Evolutionary conservation across 1,284 basidiomycete genomes (phyloP), one percentile per base, ranked within the genome.

Genomic region (Boletus sp.): DNA sequence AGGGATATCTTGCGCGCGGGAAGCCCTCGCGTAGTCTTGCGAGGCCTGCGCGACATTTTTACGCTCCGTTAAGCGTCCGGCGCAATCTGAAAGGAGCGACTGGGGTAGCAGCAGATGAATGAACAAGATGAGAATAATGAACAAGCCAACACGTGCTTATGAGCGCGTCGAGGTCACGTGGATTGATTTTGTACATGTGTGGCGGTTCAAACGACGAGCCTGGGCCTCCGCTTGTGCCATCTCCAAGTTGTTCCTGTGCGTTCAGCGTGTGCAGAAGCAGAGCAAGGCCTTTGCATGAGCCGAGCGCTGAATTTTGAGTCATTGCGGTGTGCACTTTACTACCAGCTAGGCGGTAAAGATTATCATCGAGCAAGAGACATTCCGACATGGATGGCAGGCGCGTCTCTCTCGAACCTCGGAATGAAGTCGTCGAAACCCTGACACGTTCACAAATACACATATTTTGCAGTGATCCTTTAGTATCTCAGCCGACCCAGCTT

Each of bases 401-500:
- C 70, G 72, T 71, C 63, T 55, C 61, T 59, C 45, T 65, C 57
- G 64, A 53, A 56, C 29, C 53, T 59, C 41, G 46, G 35, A 42
- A 37, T 41, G 22, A 44, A 55, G 46, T 54, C n/a, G 41, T 51
- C 57, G 48, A 54, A 53, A 46, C 35, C 55, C 60, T 70, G 53
- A 70, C 60, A 42, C 35, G 24, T 36, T 13, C 37, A 27, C 27
- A 29, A 24, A 33, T 45, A 48, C n/a, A 47, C 35, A 56, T 55
- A 39, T 42, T 53, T 61, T 58, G 55, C 54, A 74, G 72, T 55
- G 72, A 63, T 51, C 39, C 49, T 15, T 18, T 39, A 45, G 50
- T 48, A 35, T 73, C 73, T 37, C 71, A 72, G n/a, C 61, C 70
- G 15, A 67, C 69, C 42, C 72, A 74, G n/a, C 61, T 75, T 29